These are phyloP conservation scores for Epichloe scottii DNA, from an alignment of 2,329 filamentous ascomycete species.

Conservation along the genomic window DNA sequence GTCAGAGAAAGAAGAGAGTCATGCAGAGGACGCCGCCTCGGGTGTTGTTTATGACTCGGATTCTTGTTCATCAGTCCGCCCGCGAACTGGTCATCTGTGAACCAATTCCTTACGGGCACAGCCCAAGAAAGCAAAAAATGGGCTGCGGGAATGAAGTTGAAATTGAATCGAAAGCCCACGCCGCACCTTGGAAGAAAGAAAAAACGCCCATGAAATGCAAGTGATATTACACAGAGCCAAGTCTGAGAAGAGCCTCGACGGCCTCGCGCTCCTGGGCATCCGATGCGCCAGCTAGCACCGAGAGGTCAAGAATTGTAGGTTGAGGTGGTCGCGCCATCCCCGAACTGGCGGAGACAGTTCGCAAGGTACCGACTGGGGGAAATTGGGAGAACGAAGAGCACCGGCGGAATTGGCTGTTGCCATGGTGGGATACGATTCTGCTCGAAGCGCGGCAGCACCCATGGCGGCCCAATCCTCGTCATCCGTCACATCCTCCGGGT, in stretches of 20 bases:
- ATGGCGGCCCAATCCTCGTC: conserved; percentile 93
- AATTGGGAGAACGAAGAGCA: conserved; percentile 28
- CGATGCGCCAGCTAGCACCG: conserved; percentile 37
- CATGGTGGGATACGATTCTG: conserved; percentile 47
- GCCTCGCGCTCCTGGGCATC: conserved; percentile 70
- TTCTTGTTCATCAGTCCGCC: conserved; percentile 8
- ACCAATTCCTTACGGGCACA: conserved; percentile 1
- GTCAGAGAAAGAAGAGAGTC: conserved; percentile 14
- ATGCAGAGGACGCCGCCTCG: conserved; percentile 21
- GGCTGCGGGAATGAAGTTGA: conserved; percentile 1
- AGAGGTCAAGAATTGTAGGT: conserved; percentile 38
- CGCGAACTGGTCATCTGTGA: conserved; percentile 4
- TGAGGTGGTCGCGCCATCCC: conserved; percentile 43
- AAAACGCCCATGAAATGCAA: conserved; percentile 14
- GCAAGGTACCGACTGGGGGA: conserved; percentile 34
- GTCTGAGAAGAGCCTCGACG: conserved; percentile 65
- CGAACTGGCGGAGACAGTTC: conserved; percentile 35
- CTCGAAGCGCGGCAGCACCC: conserved; percentile 71
- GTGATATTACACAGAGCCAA: conserved; percentile 61
- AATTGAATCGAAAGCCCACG: neutral
- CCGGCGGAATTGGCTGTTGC: conserved; percentile 41
- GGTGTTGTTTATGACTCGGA: conserved; percentile 18
- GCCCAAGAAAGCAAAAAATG: conserved; percentile 4
- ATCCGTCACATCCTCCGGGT: conserved; percentile 78
- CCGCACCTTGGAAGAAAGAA: conserved; percentile 1